Conservation (phyloP, 139 green algal genomes). For the Trebouxia sp. region DNA sequence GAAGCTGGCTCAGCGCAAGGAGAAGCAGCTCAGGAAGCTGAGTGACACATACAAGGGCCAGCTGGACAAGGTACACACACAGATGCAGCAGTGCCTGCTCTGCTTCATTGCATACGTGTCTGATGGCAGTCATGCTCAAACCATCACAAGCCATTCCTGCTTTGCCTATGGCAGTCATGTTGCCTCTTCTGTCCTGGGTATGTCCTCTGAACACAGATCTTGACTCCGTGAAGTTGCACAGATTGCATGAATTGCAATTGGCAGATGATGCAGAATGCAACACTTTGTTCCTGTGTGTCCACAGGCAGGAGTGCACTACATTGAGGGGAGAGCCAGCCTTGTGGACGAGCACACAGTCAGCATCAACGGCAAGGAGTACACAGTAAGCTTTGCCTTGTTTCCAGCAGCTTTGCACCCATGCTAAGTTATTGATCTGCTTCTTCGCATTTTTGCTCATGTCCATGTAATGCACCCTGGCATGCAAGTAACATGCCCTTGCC, state of each 20-base stretch:
- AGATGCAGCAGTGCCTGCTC: too few relatives aligned
- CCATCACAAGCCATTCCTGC: too few relatives aligned
- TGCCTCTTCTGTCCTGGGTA: too few relatives aligned
- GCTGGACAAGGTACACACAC: constrained; percentile 59
- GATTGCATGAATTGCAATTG: not conserved
- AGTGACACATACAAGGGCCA: constrained; percentile 90
- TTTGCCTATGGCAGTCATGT: too few relatives aligned
- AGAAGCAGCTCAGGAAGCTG: constrained; percentile 90
- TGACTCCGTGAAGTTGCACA: not conserved
- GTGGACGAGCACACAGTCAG: constrained; percentile 85
- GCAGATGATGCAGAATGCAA: not conserved
- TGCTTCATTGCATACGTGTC: too few relatives aligned
- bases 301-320: constrained; percentile 63
- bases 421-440: too few relatives aligned
- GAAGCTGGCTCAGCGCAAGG: constrained; percentile 34
- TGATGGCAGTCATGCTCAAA: too few relatives aligned
- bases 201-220: too few relatives aligned
- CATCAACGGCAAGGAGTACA: constrained; percentile 45
- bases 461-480: too few relatives aligned
- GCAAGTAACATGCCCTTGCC: too few relatives aligned
- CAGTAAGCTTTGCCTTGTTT: constrained; percentile 30
- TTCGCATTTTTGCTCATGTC: too few relatives aligned
- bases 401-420: not conserved
- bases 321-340: constrained; percentile 82
- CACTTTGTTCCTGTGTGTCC: too few relatives aligned